Evolutionary conservation across 495 filamentous ascomycete genomes (phyloP), one percentile per base, ranked within the genome.

Genomic region (Apiosordaria backusii): DNA sequence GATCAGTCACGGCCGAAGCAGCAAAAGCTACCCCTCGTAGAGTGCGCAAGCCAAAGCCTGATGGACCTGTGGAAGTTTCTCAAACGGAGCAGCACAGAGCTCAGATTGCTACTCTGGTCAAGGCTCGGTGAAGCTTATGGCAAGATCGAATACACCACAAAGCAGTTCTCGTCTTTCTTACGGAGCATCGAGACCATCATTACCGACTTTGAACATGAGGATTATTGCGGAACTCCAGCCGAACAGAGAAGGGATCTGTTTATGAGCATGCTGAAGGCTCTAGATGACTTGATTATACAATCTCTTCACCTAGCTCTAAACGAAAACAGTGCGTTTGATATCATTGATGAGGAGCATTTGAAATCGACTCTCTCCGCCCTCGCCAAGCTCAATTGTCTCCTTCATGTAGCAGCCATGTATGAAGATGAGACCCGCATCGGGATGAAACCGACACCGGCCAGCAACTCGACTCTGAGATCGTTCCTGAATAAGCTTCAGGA

Each of bases 31-130:
- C 75, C 79, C 6, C 79, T 85, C 57, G 72, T 77, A 63, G 75
- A 83, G 50, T 74, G 77, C 50, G 76, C 80, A 50, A 73, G 76
- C 74, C 72, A 81, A 71, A 71, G 84, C 76, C 77, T 91, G 26
- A 78, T 82, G 27, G 92, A 96, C 70, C 90, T 97, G 74, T 87
- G 87, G 71, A 89, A 89, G 27, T 97, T 97, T 70, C 82, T 99
- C 19, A 84, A 91, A 61, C 86, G 84, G 26, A 92, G 90, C 19
- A 90, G 89, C 75, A 87, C 93, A 3, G 90, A 92, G 60, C 77
- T 98, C 50, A 86, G 91, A 61, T 78, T 98, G 3, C 89, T 93
- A 65, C 80, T 99, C 1, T 98, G 94, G 93, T 87, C 89, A 35
- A 87, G 90, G 65, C 85, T 99, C 16, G 87, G 91, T 24, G 89